phyloP scores from a whole-genome alignment of 2,329 filamentous ascomycete species.

The Aspergillus fumigatiaffinis region DNA sequence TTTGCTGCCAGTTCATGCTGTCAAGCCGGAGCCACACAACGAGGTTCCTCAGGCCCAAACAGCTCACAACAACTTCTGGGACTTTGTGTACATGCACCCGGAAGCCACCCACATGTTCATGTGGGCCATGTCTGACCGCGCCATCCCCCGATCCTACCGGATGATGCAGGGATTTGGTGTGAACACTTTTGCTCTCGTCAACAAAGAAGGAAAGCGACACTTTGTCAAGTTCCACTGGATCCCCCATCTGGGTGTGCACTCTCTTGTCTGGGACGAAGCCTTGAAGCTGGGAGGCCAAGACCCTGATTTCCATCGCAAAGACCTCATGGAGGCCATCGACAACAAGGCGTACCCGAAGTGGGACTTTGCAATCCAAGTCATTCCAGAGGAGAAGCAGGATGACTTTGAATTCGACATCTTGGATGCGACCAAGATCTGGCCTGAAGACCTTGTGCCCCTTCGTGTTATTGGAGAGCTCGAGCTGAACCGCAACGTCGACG shows the following conservation, averaged over 20 bases:
- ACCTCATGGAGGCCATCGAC: slow-evolving; percentile 70
- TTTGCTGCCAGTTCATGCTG: slow-evolving; percentile 27
- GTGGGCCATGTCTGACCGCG: slow-evolving; percentile 35
- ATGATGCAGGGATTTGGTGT: slow-evolving; percentile 39
- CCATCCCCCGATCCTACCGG: slow-evolving; percentile 32
- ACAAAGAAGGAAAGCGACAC: slow-evolving; percentile 30
- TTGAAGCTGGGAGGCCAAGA: slow-evolving; percentile 71
- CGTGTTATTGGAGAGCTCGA: slow-evolving; percentile 76
- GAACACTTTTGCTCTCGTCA: slow-evolving; percentile 32
- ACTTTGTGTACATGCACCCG: slow-evolving; percentile 32
- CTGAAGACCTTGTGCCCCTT: slow-evolving; percentile 70
- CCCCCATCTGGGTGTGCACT: slow-evolving; percentile 33
- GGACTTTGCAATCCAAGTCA: slow-evolving; percentile 77
- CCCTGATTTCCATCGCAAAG: slow-evolving; percentile 77
- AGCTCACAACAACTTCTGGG: slow-evolving; percentile 51
- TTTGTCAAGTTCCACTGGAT: slow-evolving; percentile 36
- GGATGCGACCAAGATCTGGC: slow-evolving; percentile 83
- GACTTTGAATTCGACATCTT: slow-evolving; percentile 83
- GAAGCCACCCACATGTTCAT: slow-evolving; percentile 31
- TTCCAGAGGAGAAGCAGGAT: slow-evolving; percentile 67
- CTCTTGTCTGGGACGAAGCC: slow-evolving; percentile 59
- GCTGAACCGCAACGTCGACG: slow-evolving; percentile 74
- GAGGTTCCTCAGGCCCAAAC: slow-evolving; percentile 49
- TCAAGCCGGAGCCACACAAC: slow-evolving; percentile 40
- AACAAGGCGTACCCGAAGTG: slow-evolving; percentile 68